Percentiles rank a stretch among this genome's conserved stretches.
These are phyloP conservation scores for Neurospora sp. DNA, from an alignment of 495 filamentous ascomycete genomes.

Conservation along the genomic window DNA sequence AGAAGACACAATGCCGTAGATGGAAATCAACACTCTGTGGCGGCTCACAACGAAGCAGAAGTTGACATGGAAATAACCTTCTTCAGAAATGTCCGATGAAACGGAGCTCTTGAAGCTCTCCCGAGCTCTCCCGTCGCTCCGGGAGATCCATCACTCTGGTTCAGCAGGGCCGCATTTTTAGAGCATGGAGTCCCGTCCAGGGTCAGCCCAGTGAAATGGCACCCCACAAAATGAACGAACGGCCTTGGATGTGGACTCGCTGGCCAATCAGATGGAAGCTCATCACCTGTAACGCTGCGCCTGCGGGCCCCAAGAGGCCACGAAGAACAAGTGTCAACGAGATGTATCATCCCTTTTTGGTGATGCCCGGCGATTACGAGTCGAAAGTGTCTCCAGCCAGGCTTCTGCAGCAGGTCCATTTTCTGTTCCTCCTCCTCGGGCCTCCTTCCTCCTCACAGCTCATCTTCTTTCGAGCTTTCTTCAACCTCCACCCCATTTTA, in stretches of 20 bases:
- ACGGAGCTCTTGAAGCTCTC: neutral
- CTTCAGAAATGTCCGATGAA: neutral
- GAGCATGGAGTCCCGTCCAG: neutral
- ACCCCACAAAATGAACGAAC: neutral
- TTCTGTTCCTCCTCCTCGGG: neutral
- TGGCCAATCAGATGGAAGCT: neutral
- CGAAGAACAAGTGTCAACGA: slow-evolving; percentile 1
- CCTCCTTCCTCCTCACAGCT: neutral
- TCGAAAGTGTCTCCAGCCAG: neutral
- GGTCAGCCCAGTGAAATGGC: neutral
- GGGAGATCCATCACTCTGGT: neutral
- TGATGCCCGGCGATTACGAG: neutral
- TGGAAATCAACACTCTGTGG: neutral
- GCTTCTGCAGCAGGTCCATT: neutral
- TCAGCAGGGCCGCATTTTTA: neutral
- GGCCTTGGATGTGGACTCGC: neutral
- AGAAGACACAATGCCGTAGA: neutral
- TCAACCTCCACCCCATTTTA: neutral
- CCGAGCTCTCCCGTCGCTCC: neutral
- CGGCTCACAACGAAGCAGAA: neutral
- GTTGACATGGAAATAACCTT: neutral
- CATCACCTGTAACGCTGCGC: neutral
- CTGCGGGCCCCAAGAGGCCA: neutral
- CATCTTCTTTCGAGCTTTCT: neutral
- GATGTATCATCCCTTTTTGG: neutral